Evolutionary conservation across 352 stramenopile genomes (phyloP), one percentile per base, ranked within the genome.

Genomic region (Phytophthora foliorum): DNA sequence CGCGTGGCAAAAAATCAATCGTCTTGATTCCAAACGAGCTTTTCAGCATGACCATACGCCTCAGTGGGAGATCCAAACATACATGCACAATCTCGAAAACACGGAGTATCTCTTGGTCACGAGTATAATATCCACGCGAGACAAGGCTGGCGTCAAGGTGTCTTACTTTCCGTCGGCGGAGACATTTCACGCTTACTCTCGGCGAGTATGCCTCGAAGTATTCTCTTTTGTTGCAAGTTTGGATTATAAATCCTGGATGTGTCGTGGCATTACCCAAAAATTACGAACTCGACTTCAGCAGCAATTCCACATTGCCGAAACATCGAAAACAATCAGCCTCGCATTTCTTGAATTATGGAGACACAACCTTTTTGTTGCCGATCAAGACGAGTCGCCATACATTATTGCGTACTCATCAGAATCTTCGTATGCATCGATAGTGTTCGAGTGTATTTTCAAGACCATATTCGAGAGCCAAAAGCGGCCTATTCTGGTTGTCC

Each of bases 391-490:
- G 31, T 19, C 50, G 2, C 41, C 63, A 13, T 58, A 63, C 0
- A 57, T 81, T 45, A 48, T 81, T 21, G 72, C 46, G 21, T 75
- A 80, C 21, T 65, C 58, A 6, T 17, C 8, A 8, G 46, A 52
- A 4, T 69, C 46, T 6, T 45, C 44, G 0, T 67, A 50, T 13
- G 49, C 34, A 22, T 70, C 63, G 3, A 49, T 57, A 8, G 27
- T 77, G 8, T 56, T 82, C 8, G 80, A 86, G 58, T 81, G 71
- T 13, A 32, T 87, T 6, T 72, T 88, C 14, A 39, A 61, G 0
- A 54, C 63, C 2, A 61, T 78, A 4, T 82, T 78, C 17, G 49
- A 38, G 3, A 34, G 46, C 3, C 27, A 69, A 5, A 54, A 58
- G 36, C 51, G 64, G 45, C 60, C 77, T 3, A 57, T 88, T 19